Conservation (phyloP, 2,329 filamentous ascomycete species). For the Trichophyton simii region DNA sequence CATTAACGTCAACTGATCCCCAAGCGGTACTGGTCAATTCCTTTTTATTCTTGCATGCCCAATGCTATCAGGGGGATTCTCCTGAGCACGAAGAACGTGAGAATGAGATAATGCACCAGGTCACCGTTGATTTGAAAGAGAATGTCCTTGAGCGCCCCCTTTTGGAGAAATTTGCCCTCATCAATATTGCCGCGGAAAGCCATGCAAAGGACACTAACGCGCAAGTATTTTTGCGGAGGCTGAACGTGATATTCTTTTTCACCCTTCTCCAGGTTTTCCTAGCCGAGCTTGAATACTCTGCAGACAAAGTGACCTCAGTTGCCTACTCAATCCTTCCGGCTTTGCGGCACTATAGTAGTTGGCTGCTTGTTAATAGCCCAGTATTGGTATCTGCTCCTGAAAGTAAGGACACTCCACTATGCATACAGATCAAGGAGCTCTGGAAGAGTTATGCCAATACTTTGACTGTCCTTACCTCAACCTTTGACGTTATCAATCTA, state of each 20-base stretch:
- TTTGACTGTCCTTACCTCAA: constrained; percentile 46
- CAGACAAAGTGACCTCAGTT: constrained; percentile 43
- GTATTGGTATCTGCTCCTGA: constrained; percentile 39
- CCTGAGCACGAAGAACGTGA: constrained; percentile 68
- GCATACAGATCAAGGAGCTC: constrained; percentile 46
- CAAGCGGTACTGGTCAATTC: constrained; percentile 57
- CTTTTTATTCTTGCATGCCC: constrained; percentile 77
- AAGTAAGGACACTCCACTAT: constrained; percentile 41
- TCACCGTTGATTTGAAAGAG: constrained; percentile 60
- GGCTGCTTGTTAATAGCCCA: constrained; percentile 47
- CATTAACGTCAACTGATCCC: constrained; percentile 26
- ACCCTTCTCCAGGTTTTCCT: constrained; percentile 58
- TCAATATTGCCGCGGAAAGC: constrained; percentile 76
- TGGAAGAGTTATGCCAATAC: constrained; percentile 55
- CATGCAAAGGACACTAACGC: constrained; percentile 43
- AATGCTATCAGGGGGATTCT: constrained; percentile 69
- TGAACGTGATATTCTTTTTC: constrained; percentile 68
- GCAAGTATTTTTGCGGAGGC: constrained; percentile 52
- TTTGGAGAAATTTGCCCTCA: constrained; percentile 66
- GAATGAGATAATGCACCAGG: constrained; percentile 66
- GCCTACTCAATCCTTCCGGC: constrained; percentile 51
- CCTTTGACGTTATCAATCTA: constrained; percentile 47
- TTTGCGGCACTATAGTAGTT: constrained; percentile 55
- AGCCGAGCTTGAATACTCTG: constrained; percentile 52
- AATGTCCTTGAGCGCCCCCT: constrained; percentile 47